A percentile compares a stretch with the other conserved stretches of the same genome.
phyloP scores from a whole-genome alignment of 768 basidiomycete species.

The Leccinum subtestaceum region DNA sequence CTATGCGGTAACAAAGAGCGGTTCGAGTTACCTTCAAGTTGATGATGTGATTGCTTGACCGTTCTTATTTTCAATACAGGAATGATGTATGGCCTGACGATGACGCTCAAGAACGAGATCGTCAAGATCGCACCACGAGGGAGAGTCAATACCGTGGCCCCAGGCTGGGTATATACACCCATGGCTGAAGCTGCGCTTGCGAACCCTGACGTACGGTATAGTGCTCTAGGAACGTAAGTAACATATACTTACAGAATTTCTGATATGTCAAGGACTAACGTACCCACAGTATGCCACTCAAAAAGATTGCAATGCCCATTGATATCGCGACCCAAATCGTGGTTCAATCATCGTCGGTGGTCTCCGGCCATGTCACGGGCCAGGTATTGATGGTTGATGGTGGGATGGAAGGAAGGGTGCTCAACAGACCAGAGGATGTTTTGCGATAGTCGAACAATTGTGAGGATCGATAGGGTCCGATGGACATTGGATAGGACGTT shows the following conservation, averaged over 20 bases:
- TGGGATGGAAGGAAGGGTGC: conserved; percentile 67
- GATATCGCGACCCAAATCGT: conserved; percentile 67
- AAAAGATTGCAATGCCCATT: conserved; percentile 58
- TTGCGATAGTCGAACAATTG: neutral
- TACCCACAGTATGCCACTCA: conserved; percentile 55
- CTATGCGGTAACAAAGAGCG: conserved; percentile 64
- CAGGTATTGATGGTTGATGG: conserved; percentile 67
- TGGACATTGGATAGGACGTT: no score
- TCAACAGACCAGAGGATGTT: conserved; percentile 41
- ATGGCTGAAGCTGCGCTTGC: conserved; percentile 60
- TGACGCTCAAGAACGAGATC: conserved; percentile 74
- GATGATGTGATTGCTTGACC: neutral
- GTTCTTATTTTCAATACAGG: conserved; percentile 33
- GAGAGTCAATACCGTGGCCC: conserved; percentile 63
- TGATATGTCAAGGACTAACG: neutral
- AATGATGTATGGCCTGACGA: conserved; percentile 67
- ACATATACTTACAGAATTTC: neutral
- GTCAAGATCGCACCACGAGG: conserved; percentile 67
- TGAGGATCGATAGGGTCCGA: neutral
- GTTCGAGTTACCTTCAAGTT: conserved; percentile 31
- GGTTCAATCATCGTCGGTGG: conserved; percentile 50
- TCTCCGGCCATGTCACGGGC: conserved; percentile 70
- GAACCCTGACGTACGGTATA: conserved; percentile 51
- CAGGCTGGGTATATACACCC: conserved; percentile 64
- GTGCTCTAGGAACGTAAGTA: conserved; percentile 63